Evolutionary conservation across 2,329 filamentous ascomycete species (phyloP).

Genomic region (Pestalotiopsis fici): DNA sequence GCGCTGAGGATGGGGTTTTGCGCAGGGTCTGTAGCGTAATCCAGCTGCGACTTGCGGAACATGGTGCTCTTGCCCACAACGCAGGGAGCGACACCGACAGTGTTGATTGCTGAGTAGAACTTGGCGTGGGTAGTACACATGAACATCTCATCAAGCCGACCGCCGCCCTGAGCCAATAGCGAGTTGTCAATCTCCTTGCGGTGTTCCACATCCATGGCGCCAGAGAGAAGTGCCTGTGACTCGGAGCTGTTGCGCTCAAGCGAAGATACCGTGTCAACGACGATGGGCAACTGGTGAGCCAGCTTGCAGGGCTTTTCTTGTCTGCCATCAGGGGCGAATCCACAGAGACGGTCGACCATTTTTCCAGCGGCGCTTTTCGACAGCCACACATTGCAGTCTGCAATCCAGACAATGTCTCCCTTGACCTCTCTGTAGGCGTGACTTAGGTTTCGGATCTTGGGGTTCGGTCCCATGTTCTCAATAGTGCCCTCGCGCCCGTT

Average conservation of each 20-base stretch:
- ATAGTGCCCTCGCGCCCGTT: conserved; percentile 50
- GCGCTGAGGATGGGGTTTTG: conserved; percentile 43
- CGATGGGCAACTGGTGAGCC: conserved; percentile 89
- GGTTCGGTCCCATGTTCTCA: conserved; percentile 81
- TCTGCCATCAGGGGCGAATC: conserved; percentile 54
- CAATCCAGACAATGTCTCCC: conserved; percentile 88
- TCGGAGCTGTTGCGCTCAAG: conserved; percentile 26
- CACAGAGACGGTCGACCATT: conserved; percentile 87
- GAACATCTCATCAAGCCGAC: conserved; percentile 90
- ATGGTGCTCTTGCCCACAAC: conserved; percentile 98
- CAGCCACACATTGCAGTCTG: conserved; percentile 97
- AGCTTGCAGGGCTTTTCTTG: conserved; percentile 74
- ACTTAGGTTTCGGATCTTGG: conserved; percentile 98
- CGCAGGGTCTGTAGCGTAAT: conserved; percentile 63
- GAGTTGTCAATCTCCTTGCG: conserved; percentile 26
- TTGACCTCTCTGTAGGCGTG: conserved; percentile 86
- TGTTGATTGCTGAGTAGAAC: conserved; percentile 97
- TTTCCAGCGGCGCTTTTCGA: conserved; percentile 75
- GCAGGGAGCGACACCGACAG: conserved; percentile 86
- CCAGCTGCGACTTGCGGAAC: conserved; percentile 90
- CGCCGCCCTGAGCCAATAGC: conserved; percentile 59
- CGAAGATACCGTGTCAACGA: conserved; percentile 67
- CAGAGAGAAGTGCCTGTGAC: conserved; percentile 33
- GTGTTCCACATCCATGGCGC: conserved; percentile 29
- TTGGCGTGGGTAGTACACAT: conserved; percentile 93